These are phyloP conservation scores for Tulasnella sp. DNA, from an alignment of 768 basidiomycete genomes.

Conservation along the genomic window DNA sequence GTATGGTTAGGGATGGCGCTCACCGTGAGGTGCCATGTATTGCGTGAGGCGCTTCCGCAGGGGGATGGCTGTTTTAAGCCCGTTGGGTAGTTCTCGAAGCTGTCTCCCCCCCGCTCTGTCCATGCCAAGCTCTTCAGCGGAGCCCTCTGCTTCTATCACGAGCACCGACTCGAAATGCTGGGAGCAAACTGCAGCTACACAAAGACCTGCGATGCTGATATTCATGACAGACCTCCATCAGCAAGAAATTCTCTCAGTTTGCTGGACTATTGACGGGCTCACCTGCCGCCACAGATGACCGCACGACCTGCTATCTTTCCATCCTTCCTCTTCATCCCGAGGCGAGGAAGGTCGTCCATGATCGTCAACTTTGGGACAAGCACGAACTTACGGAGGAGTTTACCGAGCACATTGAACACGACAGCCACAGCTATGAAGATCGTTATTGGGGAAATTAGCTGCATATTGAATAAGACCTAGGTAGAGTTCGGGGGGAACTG, in stretches of 20 bases:
- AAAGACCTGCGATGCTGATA: conserved; percentile 5
- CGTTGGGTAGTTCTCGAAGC: not conserved
- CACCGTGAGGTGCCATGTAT: not conserved
- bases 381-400: not conserved
- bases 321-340: not conserved
- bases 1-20: not conserved
- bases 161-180: conserved; percentile 8
- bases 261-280: not conserved
- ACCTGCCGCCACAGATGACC: conserved; percentile 1
- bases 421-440: no score
- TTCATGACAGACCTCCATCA: no score
- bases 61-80: not conserved
- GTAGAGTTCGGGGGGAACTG: no score
- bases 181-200: conserved; percentile 2
- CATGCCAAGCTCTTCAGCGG: not conserved
- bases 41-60: not conserved
- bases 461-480: no score
- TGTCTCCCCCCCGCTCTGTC: not conserved
- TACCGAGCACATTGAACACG: not conserved
- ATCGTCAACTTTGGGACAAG: not conserved
- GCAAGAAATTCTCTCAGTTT: no score
- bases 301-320: not conserved
- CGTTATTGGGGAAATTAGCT: no score
- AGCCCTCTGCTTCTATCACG: conserved; percentile 4
- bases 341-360: not conserved